phyloP scores from a whole-genome alignment of 2,329 filamentous ascomycete genomes.

The Elsinoe batatas region DNA sequence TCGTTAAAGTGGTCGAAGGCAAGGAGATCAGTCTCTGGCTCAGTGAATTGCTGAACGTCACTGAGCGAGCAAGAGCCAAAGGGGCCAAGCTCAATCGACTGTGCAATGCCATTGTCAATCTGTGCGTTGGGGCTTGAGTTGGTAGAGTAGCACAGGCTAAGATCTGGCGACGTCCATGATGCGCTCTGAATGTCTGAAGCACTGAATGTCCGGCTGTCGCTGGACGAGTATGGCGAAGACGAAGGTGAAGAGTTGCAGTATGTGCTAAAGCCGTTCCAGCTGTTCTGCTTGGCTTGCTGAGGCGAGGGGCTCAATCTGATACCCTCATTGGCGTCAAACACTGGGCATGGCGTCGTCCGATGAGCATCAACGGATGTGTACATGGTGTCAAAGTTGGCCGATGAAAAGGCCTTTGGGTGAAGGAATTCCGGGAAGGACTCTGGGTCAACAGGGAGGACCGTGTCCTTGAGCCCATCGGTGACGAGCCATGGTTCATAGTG shows the following conservation, averaged over 20 bases:
- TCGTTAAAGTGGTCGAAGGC: conserved; percentile 9
- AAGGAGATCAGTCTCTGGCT: conserved; percentile 8
- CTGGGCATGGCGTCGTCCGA: conserved; percentile 1
- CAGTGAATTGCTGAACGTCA: conserved; percentile 13
- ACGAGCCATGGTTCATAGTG: conserved; percentile 10
- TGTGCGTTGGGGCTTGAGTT: neutral
- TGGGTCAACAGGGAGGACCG: conserved; percentile 7
- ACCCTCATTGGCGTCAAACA: conserved; percentile 4
- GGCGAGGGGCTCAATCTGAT: conserved; percentile 8
- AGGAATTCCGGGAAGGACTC: conserved; percentile 6
- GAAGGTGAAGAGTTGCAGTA: conserved; percentile 10
- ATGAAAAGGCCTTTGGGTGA: conserved; percentile 1
- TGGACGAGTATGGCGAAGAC: conserved; percentile 6
- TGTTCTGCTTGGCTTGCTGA: conserved; percentile 3
- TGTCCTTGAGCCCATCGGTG: conserved; percentile 5
- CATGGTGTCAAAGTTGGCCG: conserved; percentile 7
- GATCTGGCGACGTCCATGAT: conserved; percentile 8
- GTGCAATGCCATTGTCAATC: conserved; percentile 7
- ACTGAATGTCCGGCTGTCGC: conserved; percentile 6
- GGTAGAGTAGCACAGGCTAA: neutral
- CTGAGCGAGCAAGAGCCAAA: conserved; percentile 10
- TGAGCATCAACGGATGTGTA: conserved; percentile 7
- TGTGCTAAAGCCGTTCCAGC: neutral
- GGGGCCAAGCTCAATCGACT: conserved; percentile 10
- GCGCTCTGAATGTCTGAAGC: conserved; percentile 1